Evolutionary conservation across 2,329 filamentous ascomycete species (phyloP).

Genomic region (Pestalotiopsis sp.): DNA sequence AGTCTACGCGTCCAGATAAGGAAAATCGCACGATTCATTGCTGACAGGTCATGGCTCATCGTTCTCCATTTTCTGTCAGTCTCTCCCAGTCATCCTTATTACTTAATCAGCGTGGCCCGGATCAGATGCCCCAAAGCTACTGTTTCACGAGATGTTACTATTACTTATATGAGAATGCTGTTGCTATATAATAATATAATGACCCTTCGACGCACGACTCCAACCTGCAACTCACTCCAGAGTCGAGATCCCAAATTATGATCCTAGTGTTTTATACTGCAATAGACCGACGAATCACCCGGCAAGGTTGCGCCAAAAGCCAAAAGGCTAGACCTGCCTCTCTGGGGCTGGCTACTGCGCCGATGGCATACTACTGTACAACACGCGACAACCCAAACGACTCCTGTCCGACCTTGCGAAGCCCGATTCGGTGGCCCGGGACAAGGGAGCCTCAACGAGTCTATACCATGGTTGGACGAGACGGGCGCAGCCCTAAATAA

Average conservation of each 20-base stretch:
- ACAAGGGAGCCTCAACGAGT: background rate
- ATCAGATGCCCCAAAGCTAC: background rate
- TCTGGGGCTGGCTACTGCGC: background rate
- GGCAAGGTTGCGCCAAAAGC: background rate
- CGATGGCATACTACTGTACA: background rate
- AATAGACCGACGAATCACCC: background rate
- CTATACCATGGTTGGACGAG: background rate
- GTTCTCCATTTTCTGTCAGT: background rate
- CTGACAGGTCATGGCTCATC: background rate
- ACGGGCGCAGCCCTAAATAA: background rate
- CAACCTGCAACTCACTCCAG: background rate
- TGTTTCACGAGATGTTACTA: no score
- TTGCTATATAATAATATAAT: background rate
- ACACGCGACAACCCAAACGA: background rate
- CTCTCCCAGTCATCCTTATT: background rate
- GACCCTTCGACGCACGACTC: background rate
- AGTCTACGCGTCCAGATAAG: background rate
- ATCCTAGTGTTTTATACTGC: background rate
- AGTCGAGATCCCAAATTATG: background rate
- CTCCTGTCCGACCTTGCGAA: background rate
- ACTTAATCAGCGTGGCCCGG: background rate
- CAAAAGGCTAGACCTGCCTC: conserved; percentile 5
- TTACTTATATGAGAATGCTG: background rate
- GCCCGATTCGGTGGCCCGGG: background rate
- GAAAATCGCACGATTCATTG: background rate